Conservation (phyloP, 2,329 filamentous ascomycete genomes). For the Trichoderma endophyticum region DNA sequence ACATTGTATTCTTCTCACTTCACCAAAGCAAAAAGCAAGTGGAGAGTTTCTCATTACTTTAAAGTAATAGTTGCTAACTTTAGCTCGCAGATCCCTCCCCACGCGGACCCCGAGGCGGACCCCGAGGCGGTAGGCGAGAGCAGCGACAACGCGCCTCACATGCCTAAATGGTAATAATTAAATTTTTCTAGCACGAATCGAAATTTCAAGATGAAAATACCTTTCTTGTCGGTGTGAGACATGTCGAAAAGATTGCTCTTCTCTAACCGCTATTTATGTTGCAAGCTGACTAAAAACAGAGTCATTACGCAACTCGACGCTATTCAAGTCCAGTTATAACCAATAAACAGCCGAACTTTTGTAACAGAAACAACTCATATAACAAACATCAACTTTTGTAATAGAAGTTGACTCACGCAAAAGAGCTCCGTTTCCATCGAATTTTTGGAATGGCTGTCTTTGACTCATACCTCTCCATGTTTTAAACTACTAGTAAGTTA, state of each 20-base stretch:
- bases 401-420: neutral
- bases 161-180: neutral
- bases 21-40: neutral
- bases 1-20: neutral
- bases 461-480: neutral
- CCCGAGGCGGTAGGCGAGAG: neutral
- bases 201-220: neutral
- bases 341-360: neutral
- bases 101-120: neutral
- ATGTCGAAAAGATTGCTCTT: neutral
- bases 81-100: neutral
- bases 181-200: neutral
- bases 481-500: neutral
- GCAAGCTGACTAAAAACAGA: neutral
- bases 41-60: neutral
- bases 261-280: neutral
- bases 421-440: neutral
- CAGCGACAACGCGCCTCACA: neutral
- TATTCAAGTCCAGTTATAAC: neutral
- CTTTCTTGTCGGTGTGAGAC: neutral
- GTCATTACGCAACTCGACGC: neutral
- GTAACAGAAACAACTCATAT: neutral
- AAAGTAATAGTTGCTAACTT: neutral
- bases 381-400: neutral
- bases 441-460: fast-evolving